A percentile compares a stretch with the other conserved stretches of the same genome.
phyloP scores from a whole-genome alignment of 257 asterid genomes.

The Mitragyna speciosa region DNA sequence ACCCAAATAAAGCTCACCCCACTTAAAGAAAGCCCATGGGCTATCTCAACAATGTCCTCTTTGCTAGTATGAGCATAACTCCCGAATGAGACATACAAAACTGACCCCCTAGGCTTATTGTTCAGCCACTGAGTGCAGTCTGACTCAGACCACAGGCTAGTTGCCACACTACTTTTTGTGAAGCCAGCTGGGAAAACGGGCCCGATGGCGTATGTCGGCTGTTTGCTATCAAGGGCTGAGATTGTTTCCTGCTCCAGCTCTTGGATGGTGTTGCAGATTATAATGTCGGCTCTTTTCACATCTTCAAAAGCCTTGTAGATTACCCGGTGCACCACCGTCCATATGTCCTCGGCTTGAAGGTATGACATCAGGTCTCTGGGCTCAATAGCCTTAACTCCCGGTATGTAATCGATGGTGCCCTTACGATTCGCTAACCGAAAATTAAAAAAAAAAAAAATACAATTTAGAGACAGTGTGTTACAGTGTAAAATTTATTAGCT shows the following conservation, averaged over 20 bases:
- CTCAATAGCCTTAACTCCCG: slow-evolving; percentile 60
- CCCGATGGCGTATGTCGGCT: slow-evolving; percentile 59
- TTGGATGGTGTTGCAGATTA: slow-evolving; percentile 68
- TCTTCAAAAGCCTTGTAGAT: slow-evolving; percentile 66
- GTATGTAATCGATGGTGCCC: slow-evolving; percentile 61
- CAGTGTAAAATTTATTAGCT: no score
- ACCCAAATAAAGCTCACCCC: slow-evolving; percentile 66
- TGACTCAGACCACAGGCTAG: slow-evolving; percentile 70
- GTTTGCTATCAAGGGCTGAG: slow-evolving; percentile 48
- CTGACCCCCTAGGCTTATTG: slow-evolving; percentile 51
- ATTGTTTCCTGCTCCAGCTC: slow-evolving; percentile 55
- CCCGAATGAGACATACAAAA: slow-evolving; percentile 70
- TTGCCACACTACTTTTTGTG: slow-evolving; percentile 41
- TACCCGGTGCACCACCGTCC: slow-evolving; percentile 55
- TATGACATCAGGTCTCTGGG: slow-evolving; percentile 63
- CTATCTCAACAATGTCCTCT: slow-evolving; percentile 60
- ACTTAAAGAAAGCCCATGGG: slow-evolving; percentile 53
- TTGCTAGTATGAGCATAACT: slow-evolving; percentile 64
- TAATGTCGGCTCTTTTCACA: slow-evolving; percentile 48
- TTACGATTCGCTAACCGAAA: slow-evolving; percentile 39
- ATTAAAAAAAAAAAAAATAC: not conserved
- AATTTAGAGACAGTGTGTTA: no score
- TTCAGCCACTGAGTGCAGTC: slow-evolving; percentile 72
- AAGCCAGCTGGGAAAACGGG: slow-evolving; percentile 57
- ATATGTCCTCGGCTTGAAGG: slow-evolving; percentile 52